Base-by-base conservation (phyloP, 352 stramenopile genomes). In the Globisporangium iwayamae region DNA sequence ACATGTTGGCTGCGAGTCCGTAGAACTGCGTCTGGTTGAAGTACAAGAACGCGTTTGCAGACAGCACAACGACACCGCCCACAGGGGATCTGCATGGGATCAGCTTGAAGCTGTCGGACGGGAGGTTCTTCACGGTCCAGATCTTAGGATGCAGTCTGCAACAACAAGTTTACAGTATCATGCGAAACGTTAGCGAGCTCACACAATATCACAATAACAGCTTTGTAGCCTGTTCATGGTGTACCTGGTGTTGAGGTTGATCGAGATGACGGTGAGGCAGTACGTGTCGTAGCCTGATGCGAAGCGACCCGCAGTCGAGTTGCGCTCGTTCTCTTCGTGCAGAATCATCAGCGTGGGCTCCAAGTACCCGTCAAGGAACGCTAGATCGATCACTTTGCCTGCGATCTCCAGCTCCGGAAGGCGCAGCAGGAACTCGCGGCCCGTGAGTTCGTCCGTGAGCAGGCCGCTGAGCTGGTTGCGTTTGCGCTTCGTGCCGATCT, bases 11-110 rank as follows among this genome's bases (percentile, higher is more conserved):
- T 0, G 81, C 79, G 13, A 91, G 61, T 1, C 87, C 87, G 54
- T 91, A 74, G 65, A 93, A 94, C 72, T 93, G 83, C 4, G 86
- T 96, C 64, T 96, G 87, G 67, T 96, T 96, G 62, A 91, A 96
- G 58, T 96, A 96, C 14, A 96, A 65, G 34, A 96, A 79, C 8
- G 87, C 85, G 45, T 93, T 93, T 8, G 86, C 77, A 2, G 85
- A 89, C 22, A 93, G 71, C 13, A 96, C 77, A 4, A 96, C 72
- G 3, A 84, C 87, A 13, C 87, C 87, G 36, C 87, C 87, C 1
- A 96, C 70, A 0, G 87, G 85, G 25, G 79, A 76, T 60, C 75
- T 80, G 47, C 85, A 94, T 10, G 87, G 82, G 22, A 92, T 85
- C 13, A 96, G 64, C 1, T 74, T 68, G 60, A 93, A 92, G 48